Evolutionary conservation across 768 basidiomycete genomes (phyloP).

Genomic region (Leccinum obscurum): DNA sequence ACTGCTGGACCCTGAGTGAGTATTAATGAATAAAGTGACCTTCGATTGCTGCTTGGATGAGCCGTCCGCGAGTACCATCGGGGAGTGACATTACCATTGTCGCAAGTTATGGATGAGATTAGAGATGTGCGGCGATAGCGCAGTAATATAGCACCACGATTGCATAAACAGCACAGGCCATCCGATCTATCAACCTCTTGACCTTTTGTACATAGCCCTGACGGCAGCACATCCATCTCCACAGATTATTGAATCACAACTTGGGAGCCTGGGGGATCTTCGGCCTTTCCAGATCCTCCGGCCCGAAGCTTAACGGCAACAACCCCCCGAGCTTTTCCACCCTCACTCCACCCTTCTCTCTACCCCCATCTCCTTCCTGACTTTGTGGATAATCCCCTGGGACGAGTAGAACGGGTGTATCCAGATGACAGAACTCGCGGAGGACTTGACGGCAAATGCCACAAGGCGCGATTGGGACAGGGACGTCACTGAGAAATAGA

Average conservation of each 20-base stretch:
- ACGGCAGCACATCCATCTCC: neutral
- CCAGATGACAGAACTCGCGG: conserved; percentile 77
- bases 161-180: neutral
- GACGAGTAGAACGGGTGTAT: conserved; percentile 72
- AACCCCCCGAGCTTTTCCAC: conserved; percentile 72
- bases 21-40: conserved; percentile 3
- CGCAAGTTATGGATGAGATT: neutral
- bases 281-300: conserved; percentile 69
- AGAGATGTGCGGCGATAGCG: neutral
- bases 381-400: conserved; percentile 59
- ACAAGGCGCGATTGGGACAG: conserved; percentile 74
- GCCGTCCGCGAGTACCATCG: conserved; percentile 42
- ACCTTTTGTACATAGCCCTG: neutral
- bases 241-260: neutral
- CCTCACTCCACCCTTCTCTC: conserved; percentile 45
- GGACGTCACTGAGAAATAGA: conserved; percentile 59
- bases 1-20: neutral
- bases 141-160: neutral
- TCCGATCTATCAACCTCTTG: neutral
- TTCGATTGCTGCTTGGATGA: conserved; percentile 52
- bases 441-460: conserved; percentile 93
- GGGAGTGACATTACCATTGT: conserved; percentile 31
- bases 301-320: conserved; percentile 87
- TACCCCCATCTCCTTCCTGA: conserved; percentile 8
- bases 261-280: conserved; percentile 10